Evolutionary conservation across 768 basidiomycete species (phyloP), one percentile per base, ranked within the genome.

Genomic region (Russula ochroleuca): DNA sequence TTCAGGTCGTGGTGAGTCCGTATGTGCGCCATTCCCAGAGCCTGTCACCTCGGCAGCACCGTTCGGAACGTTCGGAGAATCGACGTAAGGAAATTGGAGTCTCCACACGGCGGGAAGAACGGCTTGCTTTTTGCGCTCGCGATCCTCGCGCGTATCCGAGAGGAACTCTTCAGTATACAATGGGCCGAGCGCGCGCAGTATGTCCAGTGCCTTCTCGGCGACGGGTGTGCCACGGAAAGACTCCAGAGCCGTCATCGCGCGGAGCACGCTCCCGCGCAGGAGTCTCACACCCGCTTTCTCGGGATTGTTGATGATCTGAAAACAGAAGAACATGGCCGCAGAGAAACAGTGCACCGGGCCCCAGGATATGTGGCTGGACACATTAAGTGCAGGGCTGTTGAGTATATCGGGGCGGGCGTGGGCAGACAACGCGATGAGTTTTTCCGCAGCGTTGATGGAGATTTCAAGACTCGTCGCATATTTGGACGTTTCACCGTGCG

Each of bases 301-400:
- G 54, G 88, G 85, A 69, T 87, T 85, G 41, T 84, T 80, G 68
- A 90, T 86, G 48, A 90, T 79, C 69, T 90, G 88, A 75, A 90
- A 90, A 17, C 86, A 86, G 78, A 89, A 90, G 74, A 90, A 90
- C 86, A 90, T 89, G 49, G 86, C 87, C 23, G 88, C 87, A 47
- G 85, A 85, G 76, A 90, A 90, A 66, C 83, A 82, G 70, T 90
- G 87, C 73, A 85, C 84, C 0, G 86, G 86, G 3, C 84, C 85
- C 88, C 88, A 88, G 68, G 82, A 84, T 83, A 90, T 85, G 73
- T 90, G 89, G 2, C 86, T 87, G 43, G 87, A 86, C 14, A 88
- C 86, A 13, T 28, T 28, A 28, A 5, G 28, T 28, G 85, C 81
- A 14, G 81, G 79, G 54, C 85, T 86, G 37, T 81, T 81, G 47